phyloP scores from a whole-genome alignment of 2,329 filamentous ascomycete species.

The Sclerotinia nivalis region DNA sequence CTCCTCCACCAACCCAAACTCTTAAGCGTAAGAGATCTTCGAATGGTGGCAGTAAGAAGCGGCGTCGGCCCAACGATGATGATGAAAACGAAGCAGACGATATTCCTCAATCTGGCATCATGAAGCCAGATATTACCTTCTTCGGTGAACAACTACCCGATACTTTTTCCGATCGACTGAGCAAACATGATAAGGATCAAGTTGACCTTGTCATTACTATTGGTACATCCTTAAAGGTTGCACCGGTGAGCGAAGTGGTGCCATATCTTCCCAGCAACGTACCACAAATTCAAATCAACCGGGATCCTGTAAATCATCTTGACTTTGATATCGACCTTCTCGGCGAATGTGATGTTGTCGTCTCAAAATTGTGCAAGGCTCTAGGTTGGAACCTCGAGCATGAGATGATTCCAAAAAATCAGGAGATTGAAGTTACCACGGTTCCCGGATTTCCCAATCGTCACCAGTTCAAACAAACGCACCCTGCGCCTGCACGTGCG shows the following conservation, averaged over 20 bases:
- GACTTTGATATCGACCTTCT: slow-evolving; percentile 95
- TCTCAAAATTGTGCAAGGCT: slow-evolving; percentile 79
- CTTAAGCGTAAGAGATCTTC: slow-evolving; percentile 57
- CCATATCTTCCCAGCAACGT: slow-evolving; percentile 75
- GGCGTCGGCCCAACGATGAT: slow-evolving; percentile 34
- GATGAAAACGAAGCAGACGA: slow-evolving; percentile 57
- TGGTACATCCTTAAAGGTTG: slow-evolving; percentile 93
- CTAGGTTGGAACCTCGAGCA: slow-evolving; percentile 80
- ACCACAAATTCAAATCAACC: slow-evolving; percentile 87
- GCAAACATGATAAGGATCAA: slow-evolving; percentile 75
- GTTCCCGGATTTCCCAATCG: slow-evolving; percentile 51
- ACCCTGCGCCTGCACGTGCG: not conserved
- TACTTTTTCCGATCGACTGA: slow-evolving; percentile 76
- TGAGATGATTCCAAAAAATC: slow-evolving; percentile 74
- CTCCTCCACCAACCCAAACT: slow-evolving; percentile 52
- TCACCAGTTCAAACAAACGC: slow-evolving; percentile 45
- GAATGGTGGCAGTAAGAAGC: slow-evolving; percentile 51
- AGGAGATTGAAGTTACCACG: slow-evolving; percentile 58
- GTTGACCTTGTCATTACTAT: slow-evolving; percentile 94
- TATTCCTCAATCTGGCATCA: slow-evolving; percentile 71
- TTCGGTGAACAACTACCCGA: slow-evolving; percentile 90
- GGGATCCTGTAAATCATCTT: slow-evolving; percentile 81
- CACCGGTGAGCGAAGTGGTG: slow-evolving; percentile 89
- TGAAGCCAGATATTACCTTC: slow-evolving; percentile 98
- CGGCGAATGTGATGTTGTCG: slow-evolving; percentile 91